Conservation (phyloP, 202 grass and related monocot genomes). For the Hordeum pubiflorum region DNA sequence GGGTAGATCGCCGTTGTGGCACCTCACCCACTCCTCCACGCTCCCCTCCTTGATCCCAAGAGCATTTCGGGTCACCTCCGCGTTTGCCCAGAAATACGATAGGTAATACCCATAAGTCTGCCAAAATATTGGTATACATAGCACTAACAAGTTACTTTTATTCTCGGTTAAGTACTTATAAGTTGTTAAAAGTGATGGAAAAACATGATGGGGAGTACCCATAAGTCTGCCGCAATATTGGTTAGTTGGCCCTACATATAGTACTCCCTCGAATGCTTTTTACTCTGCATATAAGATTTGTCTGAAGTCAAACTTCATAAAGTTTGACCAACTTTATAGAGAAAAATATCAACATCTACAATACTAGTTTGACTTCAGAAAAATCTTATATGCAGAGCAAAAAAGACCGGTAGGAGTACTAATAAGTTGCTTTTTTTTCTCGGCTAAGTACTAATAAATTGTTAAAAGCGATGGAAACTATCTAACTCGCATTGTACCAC, state of each 20-base stretch:
- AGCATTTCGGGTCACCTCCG: neutral
- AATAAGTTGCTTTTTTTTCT: neutral
- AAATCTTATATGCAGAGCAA: too few species aligned
- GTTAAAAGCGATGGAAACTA: neutral
- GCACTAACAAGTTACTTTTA: neutral
- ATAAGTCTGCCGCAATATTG: too few species aligned
- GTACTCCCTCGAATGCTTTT: too few species aligned
- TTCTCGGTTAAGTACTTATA: neutral
- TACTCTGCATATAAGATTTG: too few species aligned
- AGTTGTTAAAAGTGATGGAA: neutral
- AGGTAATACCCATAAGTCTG: neutral
- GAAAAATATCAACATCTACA: too few species aligned
- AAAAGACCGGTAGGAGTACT: too few species aligned
- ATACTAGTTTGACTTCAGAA: too few species aligned
- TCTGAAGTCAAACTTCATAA: too few species aligned
- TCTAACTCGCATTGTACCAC: too few species aligned
- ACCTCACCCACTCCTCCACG: constrained; percentile 12
- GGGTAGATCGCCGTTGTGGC: neutral
- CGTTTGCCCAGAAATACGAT: constrained; percentile 4
- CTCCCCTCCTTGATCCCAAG: constrained; percentile 8
- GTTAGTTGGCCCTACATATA: too few species aligned
- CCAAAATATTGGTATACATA: neutral
- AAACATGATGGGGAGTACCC: too few species aligned
- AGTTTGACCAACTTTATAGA: too few species aligned
- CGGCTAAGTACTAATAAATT: neutral